phyloP scores from a whole-genome alignment of 768 basidiomycete species.

The Austroboletus eburneus region DNA sequence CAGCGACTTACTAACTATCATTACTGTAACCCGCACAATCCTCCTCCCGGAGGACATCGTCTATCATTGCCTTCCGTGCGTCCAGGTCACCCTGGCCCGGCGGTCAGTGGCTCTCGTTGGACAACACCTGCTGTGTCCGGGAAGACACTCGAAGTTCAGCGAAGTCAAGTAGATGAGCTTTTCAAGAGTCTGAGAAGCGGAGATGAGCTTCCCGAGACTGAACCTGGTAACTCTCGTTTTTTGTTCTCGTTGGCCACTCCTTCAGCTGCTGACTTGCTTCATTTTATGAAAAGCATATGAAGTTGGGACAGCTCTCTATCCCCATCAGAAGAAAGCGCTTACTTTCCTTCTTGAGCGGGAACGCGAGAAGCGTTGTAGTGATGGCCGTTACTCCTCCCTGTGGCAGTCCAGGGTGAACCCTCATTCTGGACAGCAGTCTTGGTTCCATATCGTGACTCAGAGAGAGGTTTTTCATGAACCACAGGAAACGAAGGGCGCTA shows the following conservation, averaged over 20 bases:
- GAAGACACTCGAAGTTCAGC: conserved; percentile 87
- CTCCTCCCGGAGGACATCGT: conserved; percentile 64
- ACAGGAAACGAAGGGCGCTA: conserved; percentile 75
- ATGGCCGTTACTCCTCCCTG: conserved; percentile 65
- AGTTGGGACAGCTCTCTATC: conserved; percentile 85
- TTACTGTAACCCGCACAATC: conserved; percentile 89
- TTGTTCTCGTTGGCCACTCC: conserved; percentile 10
- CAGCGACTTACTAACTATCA: conserved; percentile 56
- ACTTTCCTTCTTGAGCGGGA: conserved; percentile 92
- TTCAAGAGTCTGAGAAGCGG: conserved; percentile 87
- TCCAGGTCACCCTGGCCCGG: conserved; percentile 38
- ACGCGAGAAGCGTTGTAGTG: conserved; percentile 52
- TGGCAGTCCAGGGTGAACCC: conserved; percentile 61
- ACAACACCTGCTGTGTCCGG: conserved; percentile 50
- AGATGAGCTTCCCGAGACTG: conserved; percentile 81
- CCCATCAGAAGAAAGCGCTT: conserved; percentile 97
- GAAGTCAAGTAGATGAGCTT: conserved; percentile 90
- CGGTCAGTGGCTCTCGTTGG: conserved; percentile 47
- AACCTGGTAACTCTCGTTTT: conserved; percentile 60
- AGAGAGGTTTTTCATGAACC: conserved; percentile 68
- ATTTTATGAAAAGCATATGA: conserved; percentile 45
- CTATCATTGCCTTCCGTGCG: conserved; percentile 39
- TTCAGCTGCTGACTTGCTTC: conserved; percentile 14
- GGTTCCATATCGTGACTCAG: conserved; percentile 84
- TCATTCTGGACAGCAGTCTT: conserved; percentile 44